Evolutionary conservation across 176 grass and related monocot species (phyloP), one percentile per base, ranked within the genome.

Genomic region (Raddia distichophylla): DNA sequence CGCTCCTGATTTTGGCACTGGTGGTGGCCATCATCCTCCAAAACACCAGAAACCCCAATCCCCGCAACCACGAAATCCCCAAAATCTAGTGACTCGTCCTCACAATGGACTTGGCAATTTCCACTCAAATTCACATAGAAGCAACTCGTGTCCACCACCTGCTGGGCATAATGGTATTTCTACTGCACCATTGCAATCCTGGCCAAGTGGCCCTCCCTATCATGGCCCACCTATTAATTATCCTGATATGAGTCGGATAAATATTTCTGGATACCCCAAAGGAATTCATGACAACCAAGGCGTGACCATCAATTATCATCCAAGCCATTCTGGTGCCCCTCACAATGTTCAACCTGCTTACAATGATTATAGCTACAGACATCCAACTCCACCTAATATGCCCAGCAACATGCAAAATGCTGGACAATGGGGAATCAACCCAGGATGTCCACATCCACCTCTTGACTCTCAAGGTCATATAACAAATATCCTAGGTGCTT

Each of bases 201-300:
- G 86, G 86, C 75, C 91, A 72, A 89, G 53, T 40, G 75, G 54
- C 46, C 80, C 80, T 44, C 76, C 83, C 48, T 87, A 76, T 80
- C 60, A 86, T 83, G 86, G 40, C 62, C 63, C 74, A 11, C 74
- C 88, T 46, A 71, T 81, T 67, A 90, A 81, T 73, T 86, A 83
- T 75, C 80, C 85, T 75, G 85, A 91, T 86, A 79, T 77, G 69
- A 85, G 60, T 75, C 43, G 6, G 33, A 33, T 82, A 57, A 91
- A 76, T 88, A 82, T 90, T 77, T 90, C 86, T 81, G 90, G 87
- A 54, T 90, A 89, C 68, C 88, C 88, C 18, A 72, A 74, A 66
- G 79, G 88, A 79, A 83, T 67, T 76, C 83, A 85, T 83, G 57
- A 78, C 40, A 79, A 62, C 73, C 65, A 84, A 89, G 87, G 89